These are phyloP conservation scores for Hypoxylon sp. DNA, from an alignment of 2,329 filamentous ascomycete species.

Conservation along the genomic window DNA sequence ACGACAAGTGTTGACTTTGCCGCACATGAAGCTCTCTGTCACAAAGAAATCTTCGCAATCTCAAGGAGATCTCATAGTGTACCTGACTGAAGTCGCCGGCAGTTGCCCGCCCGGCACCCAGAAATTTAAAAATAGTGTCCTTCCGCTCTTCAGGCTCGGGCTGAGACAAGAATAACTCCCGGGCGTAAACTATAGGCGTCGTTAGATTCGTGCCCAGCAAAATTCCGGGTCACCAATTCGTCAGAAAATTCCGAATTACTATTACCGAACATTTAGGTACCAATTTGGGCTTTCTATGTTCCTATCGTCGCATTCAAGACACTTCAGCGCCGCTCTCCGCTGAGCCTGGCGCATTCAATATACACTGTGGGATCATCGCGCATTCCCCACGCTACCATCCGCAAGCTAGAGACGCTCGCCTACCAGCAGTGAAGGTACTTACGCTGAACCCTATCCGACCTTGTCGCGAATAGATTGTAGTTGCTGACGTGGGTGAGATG, in stretches of 20 bases:
- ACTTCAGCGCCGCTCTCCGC: neutral
- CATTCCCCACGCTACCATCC: conserved; percentile 6
- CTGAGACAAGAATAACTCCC: conserved; percentile 28
- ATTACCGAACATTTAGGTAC: neutral
- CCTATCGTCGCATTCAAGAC: neutral
- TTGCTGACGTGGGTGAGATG: conserved; percentile 4
- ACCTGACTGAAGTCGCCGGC: conserved; percentile 12
- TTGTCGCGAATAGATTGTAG: conserved; percentile 29
- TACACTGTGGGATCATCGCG: neutral
- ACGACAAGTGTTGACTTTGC: conserved; percentile 16
- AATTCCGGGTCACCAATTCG: neutral
- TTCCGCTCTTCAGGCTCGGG: conserved; percentile 21
- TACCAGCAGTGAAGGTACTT: neutral
- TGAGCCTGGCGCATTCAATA: neutral
- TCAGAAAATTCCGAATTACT: neutral
- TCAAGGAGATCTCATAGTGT: neutral
- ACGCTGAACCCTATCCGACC: neutral
- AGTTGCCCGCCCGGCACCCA: conserved; percentile 12
- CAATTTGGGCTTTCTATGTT: neutral
- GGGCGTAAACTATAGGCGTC: conserved; percentile 4
- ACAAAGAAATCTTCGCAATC: conserved; percentile 12
- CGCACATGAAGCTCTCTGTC: conserved; percentile 1
- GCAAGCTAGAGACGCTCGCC: neutral
- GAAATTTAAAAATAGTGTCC: conserved; percentile 15
- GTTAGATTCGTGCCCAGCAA: neutral